Evolutionary conservation across 495 filamentous ascomycete species (phyloP).

Genomic region (Neurospora pannonica): DNA sequence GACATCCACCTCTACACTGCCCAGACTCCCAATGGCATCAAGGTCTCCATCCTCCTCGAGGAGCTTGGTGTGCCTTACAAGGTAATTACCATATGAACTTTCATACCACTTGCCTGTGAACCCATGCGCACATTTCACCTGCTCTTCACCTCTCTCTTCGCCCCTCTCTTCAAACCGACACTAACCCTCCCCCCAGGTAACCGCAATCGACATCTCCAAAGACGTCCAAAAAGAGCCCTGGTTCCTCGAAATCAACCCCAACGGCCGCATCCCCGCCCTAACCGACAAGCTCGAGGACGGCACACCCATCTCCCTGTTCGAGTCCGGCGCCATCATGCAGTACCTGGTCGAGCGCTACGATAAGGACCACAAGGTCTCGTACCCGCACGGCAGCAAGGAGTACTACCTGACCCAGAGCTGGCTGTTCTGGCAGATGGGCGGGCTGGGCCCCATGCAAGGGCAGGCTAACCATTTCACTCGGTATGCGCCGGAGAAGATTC

Average conservation of each 20-base stretch:
- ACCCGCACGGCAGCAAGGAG: slow-evolving; percentile 63
- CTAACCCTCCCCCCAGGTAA: slow-evolving; percentile 24
- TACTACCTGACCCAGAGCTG: slow-evolving; percentile 73
- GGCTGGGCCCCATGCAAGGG: slow-evolving; percentile 87
- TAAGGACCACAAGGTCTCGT: slow-evolving; percentile 69
- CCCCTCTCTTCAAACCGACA: not conserved
- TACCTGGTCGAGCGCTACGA: slow-evolving; percentile 80
- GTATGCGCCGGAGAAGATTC: slow-evolving; percentile 79
- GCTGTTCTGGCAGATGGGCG: slow-evolving; percentile 54
- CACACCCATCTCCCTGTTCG: slow-evolving; percentile 65
- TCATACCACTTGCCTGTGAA: not conserved
- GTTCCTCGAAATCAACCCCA: slow-evolving; percentile 90
- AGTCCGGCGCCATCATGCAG: slow-evolving; percentile 77
- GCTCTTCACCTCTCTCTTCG: not conserved
- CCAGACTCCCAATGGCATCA: slow-evolving; percentile 66
- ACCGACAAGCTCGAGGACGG: slow-evolving; percentile 71
- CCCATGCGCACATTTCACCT: not conserved
- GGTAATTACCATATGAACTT: slow-evolving; percentile 3
- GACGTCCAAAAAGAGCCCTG: slow-evolving; percentile 65
- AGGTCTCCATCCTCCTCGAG: slow-evolving; percentile 83
- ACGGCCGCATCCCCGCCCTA: slow-evolving; percentile 88
- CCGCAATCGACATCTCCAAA: slow-evolving; percentile 60
- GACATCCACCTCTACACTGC: slow-evolving; percentile 44
- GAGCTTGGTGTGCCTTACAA: slow-evolving; percentile 68
- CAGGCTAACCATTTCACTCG: slow-evolving; percentile 80